A percentile compares a stretch with the other conserved stretches of the same genome.
These are phyloP conservation scores for Quillaja saponaria DNA, from an alignment of 306 rosid species.

Conservation along the genomic window DNA sequence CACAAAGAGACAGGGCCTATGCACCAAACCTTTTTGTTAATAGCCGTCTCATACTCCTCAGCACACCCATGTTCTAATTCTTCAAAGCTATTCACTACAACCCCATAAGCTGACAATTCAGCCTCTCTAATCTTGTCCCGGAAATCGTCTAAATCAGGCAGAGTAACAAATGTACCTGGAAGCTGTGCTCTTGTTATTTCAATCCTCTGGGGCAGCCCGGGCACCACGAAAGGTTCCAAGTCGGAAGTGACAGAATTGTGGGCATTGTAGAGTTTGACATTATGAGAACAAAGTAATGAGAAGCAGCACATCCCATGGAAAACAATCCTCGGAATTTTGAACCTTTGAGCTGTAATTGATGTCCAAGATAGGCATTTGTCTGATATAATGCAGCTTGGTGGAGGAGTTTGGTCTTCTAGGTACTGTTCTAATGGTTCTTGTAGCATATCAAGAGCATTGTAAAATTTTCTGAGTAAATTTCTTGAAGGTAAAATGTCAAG, in stretches of 20 bases:
- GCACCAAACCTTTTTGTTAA: conserved; percentile 70
- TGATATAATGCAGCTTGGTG: conserved; percentile 69
- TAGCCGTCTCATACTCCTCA: conserved; percentile 40
- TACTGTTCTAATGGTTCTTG: conserved; percentile 62
- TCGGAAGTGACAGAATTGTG: conserved; percentile 46
- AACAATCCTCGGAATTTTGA: conserved; percentile 59
- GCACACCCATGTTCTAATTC: conserved; percentile 57
- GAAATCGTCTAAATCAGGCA: conserved; percentile 60
- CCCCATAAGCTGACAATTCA: conserved; percentile 52
- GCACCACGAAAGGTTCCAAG: conserved; percentile 51
- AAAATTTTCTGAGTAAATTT: conserved; percentile 53
- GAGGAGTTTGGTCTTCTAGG: conserved; percentile 33
- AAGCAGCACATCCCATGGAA: conserved; percentile 79
- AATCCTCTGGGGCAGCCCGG: conserved; percentile 49
- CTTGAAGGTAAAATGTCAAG: conserved; percentile 69
- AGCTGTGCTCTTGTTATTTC: conserved; percentile 61
- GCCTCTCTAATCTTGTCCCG: conserved; percentile 64
- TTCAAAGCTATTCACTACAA: conserved; percentile 67
- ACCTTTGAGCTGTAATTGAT: conserved; percentile 44
- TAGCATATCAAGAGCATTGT: conserved; percentile 56
- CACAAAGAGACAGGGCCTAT: conserved; percentile 69
- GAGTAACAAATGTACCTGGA: conserved; percentile 58
- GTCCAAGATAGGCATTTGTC: conserved; percentile 74
- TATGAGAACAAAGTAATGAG: conserved; percentile 57
- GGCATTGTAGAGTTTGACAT: conserved; percentile 42